Evolutionary conservation across 805 yeast species (phyloP).

Genomic region (Suhomyces canberraensis): DNA sequence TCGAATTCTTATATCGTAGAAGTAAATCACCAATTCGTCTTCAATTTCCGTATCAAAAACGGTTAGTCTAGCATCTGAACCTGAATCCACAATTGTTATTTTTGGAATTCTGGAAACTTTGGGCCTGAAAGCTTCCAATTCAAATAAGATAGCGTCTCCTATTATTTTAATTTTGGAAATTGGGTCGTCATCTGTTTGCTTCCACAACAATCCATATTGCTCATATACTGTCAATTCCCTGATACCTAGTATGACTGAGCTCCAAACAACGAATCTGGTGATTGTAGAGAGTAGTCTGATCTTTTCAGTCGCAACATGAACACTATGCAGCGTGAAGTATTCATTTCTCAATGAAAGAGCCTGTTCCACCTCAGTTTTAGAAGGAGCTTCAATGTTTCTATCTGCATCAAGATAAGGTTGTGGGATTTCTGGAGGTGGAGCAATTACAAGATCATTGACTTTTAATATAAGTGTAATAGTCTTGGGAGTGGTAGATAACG

Average conservation of each 20-base stretch:
- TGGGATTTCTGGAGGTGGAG: constrained; percentile 42
- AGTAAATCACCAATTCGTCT: neutral
- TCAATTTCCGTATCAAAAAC: neutral
- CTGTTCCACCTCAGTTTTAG: constrained; percentile 28
- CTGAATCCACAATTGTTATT: neutral
- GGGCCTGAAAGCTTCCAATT: constrained; percentile 15
- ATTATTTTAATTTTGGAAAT: constrained; percentile 10
- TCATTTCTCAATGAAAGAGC: constrained; percentile 33
- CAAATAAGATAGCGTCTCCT: constrained; percentile 16
- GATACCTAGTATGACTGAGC: constrained; percentile 18
- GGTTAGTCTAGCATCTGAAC: neutral
- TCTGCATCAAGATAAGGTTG: constrained; percentile 42
- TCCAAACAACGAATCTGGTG: constrained; percentile 30
- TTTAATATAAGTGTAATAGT: constrained; percentile 29
- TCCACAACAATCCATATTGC: constrained; percentile 21
- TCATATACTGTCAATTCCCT: constrained; percentile 21
- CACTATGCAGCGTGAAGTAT: constrained; percentile 35
- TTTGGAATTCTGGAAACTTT: neutral
- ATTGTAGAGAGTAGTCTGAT: constrained; percentile 36
- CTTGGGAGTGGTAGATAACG: neutral
- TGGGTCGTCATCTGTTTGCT: neutral
- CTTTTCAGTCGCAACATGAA: constrained; percentile 42
- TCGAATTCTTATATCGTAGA: neutral
- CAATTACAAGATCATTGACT: constrained; percentile 22
- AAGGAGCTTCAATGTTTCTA: constrained; percentile 37